Base-by-base conservation (phyloP, 306 rosid species). In the Cicer bijugum region DNA sequence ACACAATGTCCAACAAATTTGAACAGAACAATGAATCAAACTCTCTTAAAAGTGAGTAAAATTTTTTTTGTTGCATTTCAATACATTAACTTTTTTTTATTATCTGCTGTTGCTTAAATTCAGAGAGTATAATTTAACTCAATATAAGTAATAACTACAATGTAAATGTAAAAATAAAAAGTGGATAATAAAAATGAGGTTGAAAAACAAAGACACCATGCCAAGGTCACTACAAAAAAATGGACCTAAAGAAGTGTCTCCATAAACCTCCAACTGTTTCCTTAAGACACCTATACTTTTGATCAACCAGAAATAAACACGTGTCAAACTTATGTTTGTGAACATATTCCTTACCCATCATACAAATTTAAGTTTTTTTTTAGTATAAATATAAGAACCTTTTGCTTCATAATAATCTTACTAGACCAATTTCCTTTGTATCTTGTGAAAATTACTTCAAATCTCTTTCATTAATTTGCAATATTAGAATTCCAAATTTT, bases 301-400 rank as follows among this genome's bases (percentile, higher is more conserved):
- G 48, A 74, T 71, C 81, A 64, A 78, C 87, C 65, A 79, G 12
- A 42, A 59, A 8, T 12, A n/a, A 59, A 78, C 91, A 85, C 86
- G 89, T 85, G 84, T 84, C 81, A 56, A 46, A 46, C 35, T 72
- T 44, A 38, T 60, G 75, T 59, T 79, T 33, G 48, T 51, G 72
- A 78, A 75, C 11, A 63, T 55, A 47, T 77, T 75, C 73, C 57
- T 20, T 4, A 45, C 50, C 64, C 35, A 62, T 42, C 75, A 52
- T 67, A 5, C 14, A 20, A 65, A 1, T 67, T 28, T 28, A 28
- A 35, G 37, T 46, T 55, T 15, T 55, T 15, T 77, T 62, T 76
- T 71, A 64, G 62, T 83, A 88, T 86, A 84, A 82, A 79, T 83
- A 79, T 83, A 53, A 38, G 55, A 50, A 71, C 58, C 77, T 75